Evolutionary conservation across 228 moss, liverwort and hornwort genomes (phyloP).

Genomic region (Sphagnum magellanicum): DNA sequence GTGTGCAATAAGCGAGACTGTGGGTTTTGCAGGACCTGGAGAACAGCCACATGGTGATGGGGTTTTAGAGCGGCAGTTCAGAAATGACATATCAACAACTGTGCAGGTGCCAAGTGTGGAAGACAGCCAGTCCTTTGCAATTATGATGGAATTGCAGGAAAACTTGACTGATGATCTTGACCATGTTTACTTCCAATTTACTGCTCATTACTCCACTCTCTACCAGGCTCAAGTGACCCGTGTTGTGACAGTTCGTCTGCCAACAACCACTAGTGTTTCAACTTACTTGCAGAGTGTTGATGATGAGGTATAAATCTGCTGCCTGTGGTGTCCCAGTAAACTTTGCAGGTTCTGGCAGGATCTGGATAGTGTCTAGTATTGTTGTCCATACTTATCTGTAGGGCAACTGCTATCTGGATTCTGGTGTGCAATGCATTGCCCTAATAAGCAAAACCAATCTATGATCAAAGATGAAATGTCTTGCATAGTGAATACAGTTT

Average conservation of each 20-base stretch:
- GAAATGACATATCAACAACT: constrained; percentile 68
- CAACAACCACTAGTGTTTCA: constrained; percentile 69
- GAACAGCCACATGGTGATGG: constrained; percentile 61
- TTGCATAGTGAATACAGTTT: no score
- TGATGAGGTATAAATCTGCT: constrained; percentile 54
- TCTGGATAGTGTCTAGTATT: no score
- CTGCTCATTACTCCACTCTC: constrained; percentile 67
- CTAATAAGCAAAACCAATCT: no score
- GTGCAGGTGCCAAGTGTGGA: constrained; percentile 83
- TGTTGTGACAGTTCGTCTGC: constrained; percentile 88
- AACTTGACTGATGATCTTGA: constrained; percentile 76
- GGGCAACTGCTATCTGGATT: no score
- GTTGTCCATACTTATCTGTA: no score
- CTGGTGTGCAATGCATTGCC: no score
- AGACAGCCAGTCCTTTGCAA: constrained; percentile 91
- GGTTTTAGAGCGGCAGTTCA: constrained; percentile 54
- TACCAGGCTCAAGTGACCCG: constrained; percentile 84
- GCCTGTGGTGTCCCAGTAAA: background rate
- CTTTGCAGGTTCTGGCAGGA: no score
- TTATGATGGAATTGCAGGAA: constrained; percentile 75
- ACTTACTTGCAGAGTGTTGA: constrained; percentile 94
- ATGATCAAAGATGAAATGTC: no score
- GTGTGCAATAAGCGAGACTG: background rate
- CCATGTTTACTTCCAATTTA: constrained; percentile 90
- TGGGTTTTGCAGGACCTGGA: constrained; percentile 63